Base-by-base conservation (phyloP, 495 filamentous ascomycete genomes). In the Penicillium argentinense region DNA sequence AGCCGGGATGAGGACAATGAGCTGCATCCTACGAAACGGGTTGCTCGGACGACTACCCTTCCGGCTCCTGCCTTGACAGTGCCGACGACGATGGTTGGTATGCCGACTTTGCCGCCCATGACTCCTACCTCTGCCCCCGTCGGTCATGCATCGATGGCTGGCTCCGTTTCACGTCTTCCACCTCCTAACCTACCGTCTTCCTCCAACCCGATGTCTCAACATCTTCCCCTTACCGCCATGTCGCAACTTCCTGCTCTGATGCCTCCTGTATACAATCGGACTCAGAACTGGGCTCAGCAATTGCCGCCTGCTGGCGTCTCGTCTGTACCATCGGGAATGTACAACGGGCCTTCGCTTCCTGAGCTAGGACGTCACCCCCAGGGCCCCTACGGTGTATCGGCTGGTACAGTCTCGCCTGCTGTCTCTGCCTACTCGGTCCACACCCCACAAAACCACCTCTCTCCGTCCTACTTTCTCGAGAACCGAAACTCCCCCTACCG, bases 401-500 rank as follows among this genome's bases (percentile, higher is more conserved):
- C 71, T 30, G 63, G 59, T 13, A 60, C 64, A 3, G 60, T 69
- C 23, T 76, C 72, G 2, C 69, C 72, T 5, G 68, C 68, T 9
- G 55, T 65, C 1, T 67, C 71, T 11, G 68, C 68, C 13, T 76
- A 73, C 42, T 69, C 65, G 11, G 59, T 64, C 12, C 67, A 71
- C 50, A 74, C 73, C 3, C 75, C 75, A 13, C 76, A 78, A 26
- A 73, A 59, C 18, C 78, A 80, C 30, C 66, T 85, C 16, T 87
- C 83, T 13, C 83, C 83, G 9, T 82, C 79, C 1, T 79, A 74
- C 56, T 83, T 82, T 57, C 68, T 84, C 24, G 69, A 72, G 24
- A 79, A 86, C 50, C 71, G 86, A 16, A 81, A 80, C 49, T 97
- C 95, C 37, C 93, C 93, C 1, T 98, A 97, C 67, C 87, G 86